Evolutionary conservation across 2,329 filamentous ascomycete species (phyloP).

Genomic region (Ophiostoma tasmaniense): DNA sequence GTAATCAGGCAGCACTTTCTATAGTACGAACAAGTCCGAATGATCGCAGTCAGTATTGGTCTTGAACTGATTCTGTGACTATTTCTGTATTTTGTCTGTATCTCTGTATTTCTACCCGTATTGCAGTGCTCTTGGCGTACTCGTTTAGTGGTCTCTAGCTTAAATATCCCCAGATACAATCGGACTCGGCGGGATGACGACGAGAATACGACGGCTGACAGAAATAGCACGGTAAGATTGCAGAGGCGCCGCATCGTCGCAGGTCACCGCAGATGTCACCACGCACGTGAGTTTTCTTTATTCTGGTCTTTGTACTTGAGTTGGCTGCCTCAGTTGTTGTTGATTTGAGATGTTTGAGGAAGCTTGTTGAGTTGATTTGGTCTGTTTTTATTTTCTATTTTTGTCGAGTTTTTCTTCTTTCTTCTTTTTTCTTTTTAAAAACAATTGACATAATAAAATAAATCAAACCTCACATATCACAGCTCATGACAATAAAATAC

Average conservation of each 20-base stretch:
- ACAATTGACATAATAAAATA: no score
- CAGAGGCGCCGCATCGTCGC: neutral
- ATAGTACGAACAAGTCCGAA: no score
- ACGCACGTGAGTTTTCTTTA: neutral
- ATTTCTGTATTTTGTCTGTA: no score
- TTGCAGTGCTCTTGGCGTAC: neutral
- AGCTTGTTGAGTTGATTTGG: neutral
- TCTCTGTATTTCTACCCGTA: no score
- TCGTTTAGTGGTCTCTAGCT: neutral
- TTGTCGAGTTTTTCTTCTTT: neutral
- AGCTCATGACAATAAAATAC: neutral
- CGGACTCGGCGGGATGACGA: neutral
- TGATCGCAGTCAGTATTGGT: no score
- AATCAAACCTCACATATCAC: neutral
- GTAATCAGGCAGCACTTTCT: neutral
- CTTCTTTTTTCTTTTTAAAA: no score
- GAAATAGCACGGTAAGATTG: neutral
- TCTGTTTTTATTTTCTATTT: no score
- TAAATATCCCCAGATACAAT: no score
- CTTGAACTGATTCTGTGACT: no score
- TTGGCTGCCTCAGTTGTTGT: neutral
- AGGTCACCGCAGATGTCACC: neutral
- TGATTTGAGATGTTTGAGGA: neutral
- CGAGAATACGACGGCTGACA: neutral
- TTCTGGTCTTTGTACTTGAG: neutral